These are phyloP conservation scores for Clitopilus passeckerianus DNA, from an alignment of 768 basidiomycete species.

Conservation along the genomic window DNA sequence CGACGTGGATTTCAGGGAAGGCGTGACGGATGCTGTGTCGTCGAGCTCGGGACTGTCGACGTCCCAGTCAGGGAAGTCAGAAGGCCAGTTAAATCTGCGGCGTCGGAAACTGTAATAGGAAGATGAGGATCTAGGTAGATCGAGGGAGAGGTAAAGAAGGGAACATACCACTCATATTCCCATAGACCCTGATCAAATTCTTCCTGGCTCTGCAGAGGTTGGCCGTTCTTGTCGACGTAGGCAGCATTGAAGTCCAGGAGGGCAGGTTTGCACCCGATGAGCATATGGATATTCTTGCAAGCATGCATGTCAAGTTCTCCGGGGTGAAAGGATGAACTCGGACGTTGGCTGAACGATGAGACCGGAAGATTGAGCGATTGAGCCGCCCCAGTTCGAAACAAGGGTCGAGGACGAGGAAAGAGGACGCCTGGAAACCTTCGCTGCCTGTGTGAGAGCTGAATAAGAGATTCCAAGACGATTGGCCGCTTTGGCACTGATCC, in stretches of 20 bases:
- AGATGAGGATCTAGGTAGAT: background rate
- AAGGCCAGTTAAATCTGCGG: constrained; percentile 65
- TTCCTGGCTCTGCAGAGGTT: constrained; percentile 24
- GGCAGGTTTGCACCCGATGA: constrained; percentile 60
- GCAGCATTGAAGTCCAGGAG: constrained; percentile 43
- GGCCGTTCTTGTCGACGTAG: constrained; percentile 32
- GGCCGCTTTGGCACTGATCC: constrained; percentile 35
- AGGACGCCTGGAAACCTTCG: constrained; percentile 20
- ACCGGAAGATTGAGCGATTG: constrained; percentile 51
- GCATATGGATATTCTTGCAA: constrained; percentile 62
- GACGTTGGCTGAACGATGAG: constrained; percentile 49
- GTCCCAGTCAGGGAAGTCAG: constrained; percentile 31
- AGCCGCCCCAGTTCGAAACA: constrained; percentile 1
- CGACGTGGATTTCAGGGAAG: constrained; percentile 2
- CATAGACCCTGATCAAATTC: constrained; percentile 40
- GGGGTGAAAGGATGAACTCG: constrained; percentile 54
- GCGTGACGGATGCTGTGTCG: constrained; percentile 9
- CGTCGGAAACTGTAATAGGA: constrained; percentile 51
- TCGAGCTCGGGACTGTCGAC: constrained; percentile 14
- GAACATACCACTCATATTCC: constrained; percentile 54
- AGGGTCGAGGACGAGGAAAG: constrained; percentile 14
- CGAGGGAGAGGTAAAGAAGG: constrained; percentile 3
- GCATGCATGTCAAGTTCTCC: constrained; percentile 69
- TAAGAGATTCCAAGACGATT: constrained; percentile 33
- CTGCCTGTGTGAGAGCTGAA: constrained; percentile 21